phyloP scores from a whole-genome alignment of 257 asterid species.

The Solanum megistacrolobum region DNA sequence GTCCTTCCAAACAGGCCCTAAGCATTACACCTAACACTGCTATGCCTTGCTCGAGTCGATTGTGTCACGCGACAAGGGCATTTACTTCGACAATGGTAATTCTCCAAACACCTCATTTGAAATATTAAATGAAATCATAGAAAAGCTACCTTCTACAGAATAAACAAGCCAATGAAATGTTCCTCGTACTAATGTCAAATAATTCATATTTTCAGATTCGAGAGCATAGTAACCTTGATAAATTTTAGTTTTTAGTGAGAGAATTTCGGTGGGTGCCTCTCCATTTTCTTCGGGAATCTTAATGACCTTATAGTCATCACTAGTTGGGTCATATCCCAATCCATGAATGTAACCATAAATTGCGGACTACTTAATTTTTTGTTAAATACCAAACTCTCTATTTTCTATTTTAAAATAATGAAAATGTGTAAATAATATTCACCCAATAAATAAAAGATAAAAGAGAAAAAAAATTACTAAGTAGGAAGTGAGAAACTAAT shows the following conservation, averaged over 20 bases:
- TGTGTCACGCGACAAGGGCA: background rate
- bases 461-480: too few relatives aligned
- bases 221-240: background rate
- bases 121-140: background rate
- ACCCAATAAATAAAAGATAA: too few relatives aligned
- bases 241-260: background rate
- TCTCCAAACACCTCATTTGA: background rate
- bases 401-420: too few relatives aligned
- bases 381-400: too few relatives aligned
- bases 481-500: too few relatives aligned
- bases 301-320: background rate
- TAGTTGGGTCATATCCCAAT: background rate
- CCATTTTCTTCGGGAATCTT: background rate
- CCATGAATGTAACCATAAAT: background rate
- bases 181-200: background rate
- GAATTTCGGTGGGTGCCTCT: background rate
- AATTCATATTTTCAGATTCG: background rate
- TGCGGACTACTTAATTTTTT: too few relatives aligned
- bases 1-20: too few relatives aligned
- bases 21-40: background rate
- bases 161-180: background rate
- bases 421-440: too few relatives aligned
- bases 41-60: background rate
- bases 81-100: background rate
- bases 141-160: background rate